A percentile compares a stretch with the other conserved stretches of the same genome.
phyloP scores from a whole-genome alignment of 257 asterid species.

The Asclepias syriaca region DNA sequence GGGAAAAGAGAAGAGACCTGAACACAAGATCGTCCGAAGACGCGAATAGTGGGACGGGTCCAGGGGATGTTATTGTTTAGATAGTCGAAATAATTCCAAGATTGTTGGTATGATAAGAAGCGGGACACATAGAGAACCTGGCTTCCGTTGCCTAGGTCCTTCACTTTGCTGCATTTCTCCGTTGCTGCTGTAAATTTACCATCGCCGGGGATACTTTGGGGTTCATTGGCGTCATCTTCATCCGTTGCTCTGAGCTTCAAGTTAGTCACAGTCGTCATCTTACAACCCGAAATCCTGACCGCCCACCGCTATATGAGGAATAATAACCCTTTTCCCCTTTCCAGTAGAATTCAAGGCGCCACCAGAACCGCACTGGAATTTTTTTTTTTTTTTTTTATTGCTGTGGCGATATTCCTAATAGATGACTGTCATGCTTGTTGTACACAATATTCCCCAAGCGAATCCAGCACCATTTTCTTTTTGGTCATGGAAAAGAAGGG shows the following conservation, averaged over 20 bases:
- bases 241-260: conserved; percentile 1
- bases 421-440: no score
- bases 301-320: neutral
- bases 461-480: no score
- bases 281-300: neutral
- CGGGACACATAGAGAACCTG: conserved; percentile 47
- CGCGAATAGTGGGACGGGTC: conserved; percentile 87
- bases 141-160: conserved; percentile 72
- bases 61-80: conserved; percentile 81
- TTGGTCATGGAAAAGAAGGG: no score
- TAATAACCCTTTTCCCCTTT: no score
- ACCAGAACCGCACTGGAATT: no score
- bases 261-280: conserved; percentile 14
- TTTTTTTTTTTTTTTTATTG: no score
- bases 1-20: conserved; percentile 44
- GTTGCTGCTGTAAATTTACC: neutral
- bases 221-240: neutral
- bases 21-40: conserved; percentile 58
- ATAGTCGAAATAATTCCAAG: conserved; percentile 72
- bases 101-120: conserved; percentile 52
- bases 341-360: no score
- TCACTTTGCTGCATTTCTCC: neutral
- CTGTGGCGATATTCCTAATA: no score
- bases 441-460: no score
- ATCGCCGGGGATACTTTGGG: neutral